A percentile compares a stretch with the other conserved stretches of the same genome.
These are phyloP conservation scores for Breviolum minutum DNA, from an alignment of 73 alveolate genomes.

Conservation along the genomic window DNA sequence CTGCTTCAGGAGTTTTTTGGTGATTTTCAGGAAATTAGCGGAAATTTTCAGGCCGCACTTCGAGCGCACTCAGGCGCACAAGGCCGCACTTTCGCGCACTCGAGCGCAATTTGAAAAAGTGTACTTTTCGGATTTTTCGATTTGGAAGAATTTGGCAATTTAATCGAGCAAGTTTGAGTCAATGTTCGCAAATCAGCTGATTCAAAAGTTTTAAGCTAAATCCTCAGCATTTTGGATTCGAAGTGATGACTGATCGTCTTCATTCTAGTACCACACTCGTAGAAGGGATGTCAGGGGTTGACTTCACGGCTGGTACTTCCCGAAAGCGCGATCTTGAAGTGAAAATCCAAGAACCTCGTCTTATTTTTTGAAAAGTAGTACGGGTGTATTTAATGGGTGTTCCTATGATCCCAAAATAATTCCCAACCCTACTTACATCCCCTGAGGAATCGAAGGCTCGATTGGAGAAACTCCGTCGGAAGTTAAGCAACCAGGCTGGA, in stretches of 20 bases:
- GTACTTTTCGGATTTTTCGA: not conserved
- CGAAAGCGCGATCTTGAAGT: conserved; percentile 1
- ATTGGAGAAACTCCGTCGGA: conserved; percentile 23
- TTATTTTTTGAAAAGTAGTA: not conserved
- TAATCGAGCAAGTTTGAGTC: not conserved
- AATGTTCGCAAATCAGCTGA: not conserved
- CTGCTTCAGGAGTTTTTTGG: not conserved
- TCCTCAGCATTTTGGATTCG: not conserved
- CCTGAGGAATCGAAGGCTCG: not conserved
- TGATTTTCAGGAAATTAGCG: not conserved
- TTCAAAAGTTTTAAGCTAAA: not conserved
- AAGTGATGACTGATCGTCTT: not conserved
- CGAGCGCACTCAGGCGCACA: conserved; percentile 58
- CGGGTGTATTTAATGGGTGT: no score
- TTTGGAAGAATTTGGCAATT: not conserved
- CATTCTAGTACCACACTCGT: not conserved
- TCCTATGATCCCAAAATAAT: no score
- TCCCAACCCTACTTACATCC: not conserved
- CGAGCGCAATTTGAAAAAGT: conserved; percentile 10
- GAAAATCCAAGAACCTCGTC: not conserved
- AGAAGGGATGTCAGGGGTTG: conserved; percentile 15
- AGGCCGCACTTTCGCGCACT: conserved; percentile 22
- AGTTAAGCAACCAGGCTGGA: conserved; percentile 23
- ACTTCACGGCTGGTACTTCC: not conserved
- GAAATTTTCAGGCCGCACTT: not conserved